Evolutionary conservation across 208 protist genomes (phyloP).

Genomic region (Tritrichomonas foetus): DNA sequence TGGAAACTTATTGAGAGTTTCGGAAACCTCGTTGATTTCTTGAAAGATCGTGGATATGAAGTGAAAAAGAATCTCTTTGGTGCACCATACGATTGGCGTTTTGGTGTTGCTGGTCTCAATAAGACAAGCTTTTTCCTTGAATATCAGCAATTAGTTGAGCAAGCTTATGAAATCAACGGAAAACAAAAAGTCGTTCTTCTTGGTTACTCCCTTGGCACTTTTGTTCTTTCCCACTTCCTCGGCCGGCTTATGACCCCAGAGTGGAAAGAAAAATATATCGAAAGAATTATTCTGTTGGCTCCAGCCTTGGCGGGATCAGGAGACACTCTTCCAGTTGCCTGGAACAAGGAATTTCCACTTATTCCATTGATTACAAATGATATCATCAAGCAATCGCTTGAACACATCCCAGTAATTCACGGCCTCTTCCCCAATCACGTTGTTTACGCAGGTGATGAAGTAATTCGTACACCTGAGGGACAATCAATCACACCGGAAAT

Average conservation of each 20-base stretch:
- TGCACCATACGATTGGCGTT: slow-evolving; percentile 4
- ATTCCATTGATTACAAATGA: not conserved
- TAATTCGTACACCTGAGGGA: not conserved
- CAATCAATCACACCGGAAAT: not conserved
- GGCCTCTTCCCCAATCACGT: not conserved
- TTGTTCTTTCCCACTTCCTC: not conserved
- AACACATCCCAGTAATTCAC: not conserved
- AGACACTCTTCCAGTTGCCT: not conserved
- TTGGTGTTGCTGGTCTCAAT: not conserved
- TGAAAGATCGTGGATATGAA: not conserved
- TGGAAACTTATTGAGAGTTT: not conserved
- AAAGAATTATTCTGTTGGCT: not conserved
- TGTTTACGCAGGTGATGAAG: not conserved
- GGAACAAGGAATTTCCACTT: not conserved
- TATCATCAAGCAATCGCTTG: not conserved
- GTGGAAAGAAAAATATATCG: not conserved
- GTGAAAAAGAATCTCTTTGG: not conserved
- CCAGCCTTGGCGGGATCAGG: not conserved
- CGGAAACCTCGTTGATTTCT: not conserved
- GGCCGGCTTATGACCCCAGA: not conserved
- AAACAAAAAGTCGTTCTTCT: not conserved
- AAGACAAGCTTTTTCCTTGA: not conserved
- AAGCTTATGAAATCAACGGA: not conserved
- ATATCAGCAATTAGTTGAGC: not conserved
- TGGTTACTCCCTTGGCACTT: not conserved